Conservation (phyloP, 2,329 filamentous ascomycete species). For the Botrytis cinerea region DNA sequence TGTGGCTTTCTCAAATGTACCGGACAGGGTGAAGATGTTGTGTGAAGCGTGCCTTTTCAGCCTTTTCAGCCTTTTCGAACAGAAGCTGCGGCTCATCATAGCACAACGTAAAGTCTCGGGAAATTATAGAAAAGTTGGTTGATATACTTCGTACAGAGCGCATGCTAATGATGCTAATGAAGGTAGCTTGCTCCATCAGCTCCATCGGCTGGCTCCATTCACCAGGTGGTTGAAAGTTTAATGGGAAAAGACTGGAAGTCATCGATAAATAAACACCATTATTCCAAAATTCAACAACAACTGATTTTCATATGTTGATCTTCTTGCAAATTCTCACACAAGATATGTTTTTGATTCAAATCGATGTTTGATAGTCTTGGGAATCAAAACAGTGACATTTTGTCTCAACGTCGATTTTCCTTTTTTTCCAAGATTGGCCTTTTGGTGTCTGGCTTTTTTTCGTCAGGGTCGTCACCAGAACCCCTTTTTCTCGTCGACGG, state of each 20-base stretch:
- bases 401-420: neutral
- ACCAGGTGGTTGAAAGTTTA: neutral
- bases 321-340: neutral
- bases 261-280: neutral
- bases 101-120: neutral
- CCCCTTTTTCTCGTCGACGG: slow-evolving; percentile 13
- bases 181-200: neutral
- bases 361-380: neutral
- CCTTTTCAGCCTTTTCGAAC: slow-evolving; percentile 2
- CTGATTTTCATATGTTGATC: neutral
- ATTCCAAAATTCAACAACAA: neutral
- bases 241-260: neutral
- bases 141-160: slow-evolving; percentile 4
- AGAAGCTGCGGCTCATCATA: slow-evolving; percentile 10
- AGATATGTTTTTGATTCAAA: neutral
- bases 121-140: slow-evolving; percentile 1
- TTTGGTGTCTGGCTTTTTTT: neutral
- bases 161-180: neutral
- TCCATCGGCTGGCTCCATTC: neutral
- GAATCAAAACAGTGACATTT: neutral
- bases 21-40: neutral
- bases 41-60: slow-evolving; percentile 10
- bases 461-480: neutral
- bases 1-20: slow-evolving; percentile 8
- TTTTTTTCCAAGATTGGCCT: neutral